Evolutionary conservation across 2,329 filamentous ascomycete genomes (phyloP).

Genomic region (Talaromyces sp.): DNA sequence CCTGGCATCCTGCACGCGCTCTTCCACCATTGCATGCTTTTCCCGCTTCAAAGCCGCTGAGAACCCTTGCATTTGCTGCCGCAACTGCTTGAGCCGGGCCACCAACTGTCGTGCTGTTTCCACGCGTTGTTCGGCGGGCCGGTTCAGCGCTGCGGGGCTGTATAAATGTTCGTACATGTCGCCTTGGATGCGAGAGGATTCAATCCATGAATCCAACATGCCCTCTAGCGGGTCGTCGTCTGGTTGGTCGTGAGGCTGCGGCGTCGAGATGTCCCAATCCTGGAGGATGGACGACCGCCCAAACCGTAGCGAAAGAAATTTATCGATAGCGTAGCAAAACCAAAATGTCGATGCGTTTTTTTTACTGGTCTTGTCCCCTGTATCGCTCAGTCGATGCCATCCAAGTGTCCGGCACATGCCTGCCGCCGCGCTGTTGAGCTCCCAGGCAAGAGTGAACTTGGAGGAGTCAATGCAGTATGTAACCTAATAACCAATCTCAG

Average conservation of each 20-base stretch:
- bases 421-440: not conserved
- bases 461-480: not conserved
- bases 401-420: not conserved
- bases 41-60: not conserved
- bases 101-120: not conserved
- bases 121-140: not conserved
- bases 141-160: not conserved
- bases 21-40: not conserved
- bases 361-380: not conserved
- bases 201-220: not conserved
- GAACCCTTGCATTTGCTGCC: not conserved
- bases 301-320: not conserved
- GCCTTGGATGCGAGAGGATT: not conserved
- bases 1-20: not conserved
- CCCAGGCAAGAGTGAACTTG: not conserved
- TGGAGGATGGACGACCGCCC: not conserved
- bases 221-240: not conserved
- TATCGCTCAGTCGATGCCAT: not conserved
- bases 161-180: not conserved
- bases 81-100: not conserved
- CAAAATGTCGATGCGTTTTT: not conserved
- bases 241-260: not conserved
- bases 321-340: not conserved
- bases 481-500: not conserved
- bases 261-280: not conserved